Percentiles rank a stretch among this genome's conserved stretches.
phyloP scores from a whole-genome alignment of 2,329 filamentous ascomycete species.

The Colletotrichum limetticola region DNA sequence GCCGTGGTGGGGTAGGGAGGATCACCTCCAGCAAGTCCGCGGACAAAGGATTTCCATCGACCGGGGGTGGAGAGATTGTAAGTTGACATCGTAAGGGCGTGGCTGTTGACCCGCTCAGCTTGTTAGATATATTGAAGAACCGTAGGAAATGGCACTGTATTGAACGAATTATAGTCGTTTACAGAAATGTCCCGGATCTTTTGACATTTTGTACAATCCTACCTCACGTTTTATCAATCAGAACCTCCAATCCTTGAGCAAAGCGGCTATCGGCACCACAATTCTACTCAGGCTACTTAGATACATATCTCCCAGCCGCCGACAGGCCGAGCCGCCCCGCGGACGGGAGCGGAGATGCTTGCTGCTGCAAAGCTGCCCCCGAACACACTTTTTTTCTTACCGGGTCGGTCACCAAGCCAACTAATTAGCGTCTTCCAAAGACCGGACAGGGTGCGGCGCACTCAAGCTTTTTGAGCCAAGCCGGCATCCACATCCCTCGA shows the following conservation, averaged over 20 bases:
- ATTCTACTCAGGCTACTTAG: not conserved
- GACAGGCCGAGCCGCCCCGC: constrained; percentile 6
- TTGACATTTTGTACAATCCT: not conserved
- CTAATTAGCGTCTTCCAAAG: not conserved
- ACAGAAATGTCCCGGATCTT: not conserved
- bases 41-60: not conserved
- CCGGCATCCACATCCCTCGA: constrained; percentile 24
- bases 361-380: not conserved
- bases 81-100: constrained; percentile 15
- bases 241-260: not conserved
- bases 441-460: constrained; percentile 17
- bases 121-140: constrained; percentile 10
- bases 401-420: not conserved
- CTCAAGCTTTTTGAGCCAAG: constrained; percentile 30
- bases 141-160: not conserved
- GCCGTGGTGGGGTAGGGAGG: not conserved
- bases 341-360: constrained; percentile 6
- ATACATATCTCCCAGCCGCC: not conserved
- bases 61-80: not conserved
- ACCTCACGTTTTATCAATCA: constrained; percentile 7
- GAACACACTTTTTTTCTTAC: not conserved
- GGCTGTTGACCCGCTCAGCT: constrained; percentile 4
- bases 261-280: constrained; percentile 20
- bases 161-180: not conserved
- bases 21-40: constrained; percentile 10